phyloP scores from a whole-genome alignment of 108 stramenopile species.

The Parietichytrium sp. region DNA sequence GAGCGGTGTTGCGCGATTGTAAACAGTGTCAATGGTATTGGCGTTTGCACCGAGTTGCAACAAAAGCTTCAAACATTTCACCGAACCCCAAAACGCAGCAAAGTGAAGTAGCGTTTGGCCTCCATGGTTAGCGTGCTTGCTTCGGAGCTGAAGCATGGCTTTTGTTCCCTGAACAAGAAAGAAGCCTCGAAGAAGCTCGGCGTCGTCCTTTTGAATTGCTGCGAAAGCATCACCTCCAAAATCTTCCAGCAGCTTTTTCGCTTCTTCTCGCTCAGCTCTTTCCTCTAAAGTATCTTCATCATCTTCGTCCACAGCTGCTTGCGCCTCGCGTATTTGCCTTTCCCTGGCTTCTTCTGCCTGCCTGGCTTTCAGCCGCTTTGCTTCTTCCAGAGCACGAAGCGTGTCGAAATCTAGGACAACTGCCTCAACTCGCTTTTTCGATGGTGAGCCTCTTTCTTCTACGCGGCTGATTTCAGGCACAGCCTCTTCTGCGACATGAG shows the following conservation, averaged over 20 bases:
- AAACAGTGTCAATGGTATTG: not conserved
- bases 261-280: not conserved
- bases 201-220: not conserved
- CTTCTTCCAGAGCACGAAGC: not conserved
- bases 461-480: no score
- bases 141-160: constrained; percentile 1
- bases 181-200: not conserved
- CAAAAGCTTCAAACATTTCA: not conserved
- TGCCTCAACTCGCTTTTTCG: no score
- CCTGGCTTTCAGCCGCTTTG: not conserved
- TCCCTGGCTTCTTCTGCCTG: not conserved
- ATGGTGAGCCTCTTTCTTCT: no score
- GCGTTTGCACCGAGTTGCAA: not conserved
- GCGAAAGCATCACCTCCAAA: not conserved
- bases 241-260: not conserved
- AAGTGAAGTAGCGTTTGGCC: constrained; percentile 1
- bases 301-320: not conserved
- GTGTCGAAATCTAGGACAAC: no score
- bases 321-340: not conserved
- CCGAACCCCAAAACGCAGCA: constrained; percentile 27
- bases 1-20: not conserved
- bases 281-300: not conserved
- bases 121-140: not conserved
- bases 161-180: not conserved
- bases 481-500: no score